Conservation (phyloP, 2,329 filamentous ascomycete species). For the Penicillium freii region DNA sequence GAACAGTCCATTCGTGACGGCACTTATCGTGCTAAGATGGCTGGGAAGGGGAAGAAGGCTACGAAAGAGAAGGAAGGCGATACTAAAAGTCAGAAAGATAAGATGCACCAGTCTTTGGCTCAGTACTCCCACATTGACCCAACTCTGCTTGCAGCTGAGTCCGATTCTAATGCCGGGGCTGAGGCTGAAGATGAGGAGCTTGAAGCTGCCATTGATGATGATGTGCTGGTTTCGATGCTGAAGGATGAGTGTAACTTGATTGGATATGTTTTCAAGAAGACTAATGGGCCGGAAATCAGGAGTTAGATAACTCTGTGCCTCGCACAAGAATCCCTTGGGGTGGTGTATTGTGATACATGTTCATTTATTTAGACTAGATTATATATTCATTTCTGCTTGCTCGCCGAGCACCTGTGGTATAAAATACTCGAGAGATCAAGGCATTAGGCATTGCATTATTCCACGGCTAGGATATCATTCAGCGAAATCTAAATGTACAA, state of each 20-base stretch:
- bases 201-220: slow-evolving; percentile 31
- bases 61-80: slow-evolving; percentile 6
- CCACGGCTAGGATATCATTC: slow-evolving; percentile 2
- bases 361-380: background rate
- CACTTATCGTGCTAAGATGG: slow-evolving; percentile 8
- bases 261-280: slow-evolving; percentile 43
- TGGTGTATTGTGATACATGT: background rate
- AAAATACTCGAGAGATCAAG: no score
- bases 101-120: slow-evolving; percentile 45
- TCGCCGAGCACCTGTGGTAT: no score
- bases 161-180: slow-evolving; percentile 1
- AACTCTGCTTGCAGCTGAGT: slow-evolving; percentile 21
- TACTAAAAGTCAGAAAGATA: slow-evolving; percentile 29
- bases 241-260: slow-evolving; percentile 42
- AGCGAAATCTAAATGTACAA: slow-evolving; percentile 18
- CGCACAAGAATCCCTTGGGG: background rate
- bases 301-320: background rate
- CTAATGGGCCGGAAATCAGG: slow-evolving; percentile 24
- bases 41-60: slow-evolving; percentile 5
- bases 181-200: slow-evolving; percentile 17
- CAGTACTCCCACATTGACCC: slow-evolving; percentile 47
- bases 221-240: slow-evolving; percentile 37
- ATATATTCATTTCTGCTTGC: no score
- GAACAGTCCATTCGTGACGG: slow-evolving; percentile 31
- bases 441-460: background rate